Evolutionary conservation across 2,329 filamentous ascomycete species (phyloP), one percentile per base, ranked within the genome.

Genomic region (Tolypocladium nubicola): DNA sequence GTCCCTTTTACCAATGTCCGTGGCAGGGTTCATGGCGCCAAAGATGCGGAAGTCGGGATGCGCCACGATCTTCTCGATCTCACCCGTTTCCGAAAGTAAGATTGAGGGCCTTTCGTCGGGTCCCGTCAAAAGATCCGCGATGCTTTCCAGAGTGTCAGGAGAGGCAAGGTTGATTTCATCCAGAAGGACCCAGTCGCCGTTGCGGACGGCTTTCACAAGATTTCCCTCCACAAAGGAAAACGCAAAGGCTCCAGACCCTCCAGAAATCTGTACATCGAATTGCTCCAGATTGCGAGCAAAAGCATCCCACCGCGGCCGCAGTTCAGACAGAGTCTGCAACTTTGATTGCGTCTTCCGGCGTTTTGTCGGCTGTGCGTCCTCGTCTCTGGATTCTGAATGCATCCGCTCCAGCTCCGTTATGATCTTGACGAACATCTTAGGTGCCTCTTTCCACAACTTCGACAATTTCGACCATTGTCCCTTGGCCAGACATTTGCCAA

Each of bases 21-120:
- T 99, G 6, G 94, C 94, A 37, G 94, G 94, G 67, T 99, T 99
- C 94, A 99, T 99, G 35, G 95, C 94, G 55, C 90, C 95, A 68
- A 99, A 99, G 16, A 99, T 89, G 43, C 94, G 86, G 70, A 99
- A 99, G 62, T 96, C 86, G 0, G 90, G 87, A 70, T 99, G 93
- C 0, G 92, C 94, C 60, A 86, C 81, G 40, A 99, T 86, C 62
- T 92, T 84, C 70, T 97, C 90, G 49, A 96, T 90, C 64, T 94
- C 91, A 41, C 94, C 94, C 43, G 91, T 94, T 74, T 99, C 94
- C 0, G 92, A 92, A 9, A 99, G 80, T 5, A 99, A 75, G 52
- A 99, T 85, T 0, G 90, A 97, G 1, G 93, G 93, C 0, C 79
- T 78, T 39, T 85, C 84, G 59, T 84, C 83, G 11, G 83, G 80